Evolutionary conservation across 2,329 filamentous ascomycete species (phyloP), one percentile per base, ranked within the genome.

Genomic region (Alternaria angustiovoidea): DNA sequence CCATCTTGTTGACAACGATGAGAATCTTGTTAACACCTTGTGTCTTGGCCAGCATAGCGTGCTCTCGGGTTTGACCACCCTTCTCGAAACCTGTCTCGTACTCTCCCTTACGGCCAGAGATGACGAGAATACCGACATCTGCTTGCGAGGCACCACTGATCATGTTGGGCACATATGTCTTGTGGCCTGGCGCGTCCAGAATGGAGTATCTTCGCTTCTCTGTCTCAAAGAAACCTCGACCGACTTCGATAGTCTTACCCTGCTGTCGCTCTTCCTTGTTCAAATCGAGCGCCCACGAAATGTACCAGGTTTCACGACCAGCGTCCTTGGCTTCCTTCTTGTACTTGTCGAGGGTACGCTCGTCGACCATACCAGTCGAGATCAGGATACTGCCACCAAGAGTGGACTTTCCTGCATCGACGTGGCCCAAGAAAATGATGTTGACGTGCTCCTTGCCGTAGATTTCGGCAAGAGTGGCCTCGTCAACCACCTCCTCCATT

Each of bases 11-110:
- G 78, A 78, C 76, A 54, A 87, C 95, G 30, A 99, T 90, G 46
- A 98, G 85, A 57, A 99, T 86, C 83, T 97, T 97, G 86, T 96
- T 96, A 61, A 99, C 95, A 81, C 95, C 95, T 78, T 97, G 94
- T 1, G 96, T 99, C 83, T 98, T 97, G 69, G 96, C 96, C 76
- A 99, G 86, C 85, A 99, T 93, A 57, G 96, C 95, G 81, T 98
- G 94, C 86, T 99, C 95, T 77, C 95, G 88, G 54, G 95, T 99
- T 81, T 99, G 95, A 38, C 95, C 94, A 65, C 95, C 95, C 84
- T 91, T 91, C 73, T 99, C 95, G 78, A 99, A 99, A 51, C 95
- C 95, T 34, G 95, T 98, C 82, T 99, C 95, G 80, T 98, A 99
- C 82, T 99, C 95, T 76, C 95, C 95, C 85, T 97, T 98, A 75